Base-by-base conservation (phyloP, 495 filamentous ascomycete species). In the Xylaria bambusicola region DNA sequence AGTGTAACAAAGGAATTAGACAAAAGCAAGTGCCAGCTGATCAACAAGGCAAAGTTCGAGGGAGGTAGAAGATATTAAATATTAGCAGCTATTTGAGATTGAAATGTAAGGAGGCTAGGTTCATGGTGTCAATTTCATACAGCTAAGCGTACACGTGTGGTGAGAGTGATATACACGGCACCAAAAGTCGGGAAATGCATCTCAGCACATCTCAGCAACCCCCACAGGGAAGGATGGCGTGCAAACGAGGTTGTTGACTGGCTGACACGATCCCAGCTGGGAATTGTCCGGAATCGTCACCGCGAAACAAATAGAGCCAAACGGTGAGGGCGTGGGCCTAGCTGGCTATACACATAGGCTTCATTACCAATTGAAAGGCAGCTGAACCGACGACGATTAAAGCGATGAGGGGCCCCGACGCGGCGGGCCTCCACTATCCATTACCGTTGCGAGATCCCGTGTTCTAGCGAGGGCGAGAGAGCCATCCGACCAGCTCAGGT, bases 141-240 rank as follows among this genome's bases (percentile, higher is more conserved):
- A 55, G 26, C 52, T 18, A 21, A 42, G 24, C 9, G 6, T 29
- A 0, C 24, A 15, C 29, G 8, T 9, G 27, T 0, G 35, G 17
- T 33, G 31, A 41, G 23, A 27, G 35, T 26, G 0, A 26, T n/a
- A n/a, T n/a, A n/a, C 20, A 53, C 57, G 57, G 57, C 57, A 60
- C 24, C 45, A 31, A 53, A 29, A 35, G 13, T 52, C 57, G 57
- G 57, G 57, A 52, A 40, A 27, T 52, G 29, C 29, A 33, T 33
- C 29, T 33, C 48, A 40, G 23, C 24, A n/a, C n/a, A 42, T 44
- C 46, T 51, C 33, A 13, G 15, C 44, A 33, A 5, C 29, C 5
- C 10, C 20, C 26, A n/a, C n/a, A n/a, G n/a, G n/a, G 45, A 38
- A 17, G 33, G 7, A 49, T 40, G 26, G 33, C 21, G 54, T 10